Base-by-base conservation (phyloP, 2,329 filamentous ascomycete genomes). In the Trichoderma koningii region DNA sequence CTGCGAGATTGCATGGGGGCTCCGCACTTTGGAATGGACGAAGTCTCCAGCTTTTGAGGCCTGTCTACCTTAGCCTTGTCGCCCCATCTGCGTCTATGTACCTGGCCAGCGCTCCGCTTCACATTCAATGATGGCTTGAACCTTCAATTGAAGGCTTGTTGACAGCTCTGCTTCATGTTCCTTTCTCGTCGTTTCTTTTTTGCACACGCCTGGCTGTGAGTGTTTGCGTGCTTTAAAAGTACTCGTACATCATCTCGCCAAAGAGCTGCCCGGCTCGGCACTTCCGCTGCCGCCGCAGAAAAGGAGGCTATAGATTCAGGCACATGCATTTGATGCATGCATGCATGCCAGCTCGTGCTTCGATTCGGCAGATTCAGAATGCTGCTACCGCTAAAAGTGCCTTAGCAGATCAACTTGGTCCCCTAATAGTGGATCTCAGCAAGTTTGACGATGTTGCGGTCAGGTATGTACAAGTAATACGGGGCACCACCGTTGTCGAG, bases 1-100 rank as follows among this genome's bases (percentile, higher is more conserved):
- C 59, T 45, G 50, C 38, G 59, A 62, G 50, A 62, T 62, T 62
- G 41, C 59, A 62, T 47, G 59, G 50, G 59, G 50, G 30, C 59
- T 62, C 59, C 59, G 59, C 59, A 62, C 38, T 62, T 55, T 62
- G 38, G 41, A 53, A 34, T 62, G 30, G 9, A 34, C 7, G 30
- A 10, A 34, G 30, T 34, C 30, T 34, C 30, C 30, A 34, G 30
- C 10, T 26, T 34, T 34, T 34, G 30, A 34, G 30, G 30, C 30
- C 30, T 34, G 30, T 34, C 30, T 34, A 30, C 7, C 5, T 30
- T 7, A 34, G 30, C 30, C 30, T 34, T 34, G 30, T 34, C 30
- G 30, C 30, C 30, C 30, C 30, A 34, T 34, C 28, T 30, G 28
- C 28, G n/a, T n/a, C n/a, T 10, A 28, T 28, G 9, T 7, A 34